Base-by-base conservation (phyloP, 2,329 filamentous ascomycete genomes). In the Bipolaris victoriae region DNA sequence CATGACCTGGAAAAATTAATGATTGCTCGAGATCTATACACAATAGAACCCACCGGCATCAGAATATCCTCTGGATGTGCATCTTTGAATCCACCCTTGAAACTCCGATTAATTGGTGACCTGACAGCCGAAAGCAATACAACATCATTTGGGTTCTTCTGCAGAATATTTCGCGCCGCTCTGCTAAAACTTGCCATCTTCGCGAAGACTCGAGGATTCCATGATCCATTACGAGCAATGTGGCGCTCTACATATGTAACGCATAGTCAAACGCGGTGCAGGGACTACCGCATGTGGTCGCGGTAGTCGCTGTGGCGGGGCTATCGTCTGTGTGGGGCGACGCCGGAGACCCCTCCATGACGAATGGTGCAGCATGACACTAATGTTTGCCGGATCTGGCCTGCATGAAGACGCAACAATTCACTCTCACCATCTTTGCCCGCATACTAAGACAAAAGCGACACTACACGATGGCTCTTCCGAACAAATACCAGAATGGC, bases 41-140 rank as follows among this genome's bases (percentile, higher is more conserved):
- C 46, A 33, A 26, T 35, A 10, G 7, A 46, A 52, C 73, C 65
- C 63, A 80, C 89, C 39, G 82, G 78, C 39, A 88, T 84, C 60
- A 96, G 77, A 54, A 98, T 84, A 78, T 89, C 94, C 77, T 98
- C 94, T 57, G 97, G 86, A 49, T 86, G 85, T 10, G 92, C 94
- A 77, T 98, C 94, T 83, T 97, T 98, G 83, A 97, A 91, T 40
- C 92, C 92, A 62, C 94, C 93, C 83, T 97, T 97, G 77, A 84
- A 86, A 55, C 86, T 91, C 81, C 96, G 97, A 75, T 90, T 85
- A 58, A 98, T 84, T 1, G 95, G 92, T 31, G 94, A 97, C 55
- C 94, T 90, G 68, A 93, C 84, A 20, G 93, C 92, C 47, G 95
- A 86, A 7, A 95, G 97, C 72, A 98, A 94, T 72, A 98, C 94